These are phyloP conservation scores for Cladophialophora immunda DNA, from an alignment of 2,329 filamentous ascomycete species.

Conservation along the genomic window DNA sequence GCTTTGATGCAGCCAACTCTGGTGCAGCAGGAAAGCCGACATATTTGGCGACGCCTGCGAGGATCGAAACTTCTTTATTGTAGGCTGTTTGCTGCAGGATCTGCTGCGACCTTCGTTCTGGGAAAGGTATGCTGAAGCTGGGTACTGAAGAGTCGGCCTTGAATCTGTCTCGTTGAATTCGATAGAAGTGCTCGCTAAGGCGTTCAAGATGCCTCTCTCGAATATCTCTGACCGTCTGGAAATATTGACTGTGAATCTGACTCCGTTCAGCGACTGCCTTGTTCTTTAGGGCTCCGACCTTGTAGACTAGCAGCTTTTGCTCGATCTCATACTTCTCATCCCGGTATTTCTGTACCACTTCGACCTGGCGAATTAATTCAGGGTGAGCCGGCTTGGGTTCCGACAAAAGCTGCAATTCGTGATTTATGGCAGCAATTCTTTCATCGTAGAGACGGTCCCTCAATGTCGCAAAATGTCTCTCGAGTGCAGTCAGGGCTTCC, in stretches of 20 bases:
- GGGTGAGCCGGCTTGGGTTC: constrained; percentile 76
- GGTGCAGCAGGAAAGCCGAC: constrained; percentile 97
- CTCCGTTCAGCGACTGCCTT: constrained; percentile 82
- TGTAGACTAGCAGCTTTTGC: constrained; percentile 75
- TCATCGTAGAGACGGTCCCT: constrained; percentile 86
- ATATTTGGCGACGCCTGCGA: constrained; percentile 92
- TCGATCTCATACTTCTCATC: constrained; percentile 82
- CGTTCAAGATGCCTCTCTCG: constrained; percentile 81
- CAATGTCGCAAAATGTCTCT: constrained; percentile 87
- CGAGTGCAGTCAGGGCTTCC: constrained; percentile 79
- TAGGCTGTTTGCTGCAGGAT: constrained; percentile 87
- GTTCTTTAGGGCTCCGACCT: constrained; percentile 74
- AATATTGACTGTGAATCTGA: constrained; percentile 89
- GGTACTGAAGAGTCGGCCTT: constrained; percentile 79
- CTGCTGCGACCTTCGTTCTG: constrained; percentile 77
- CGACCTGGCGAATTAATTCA: constrained; percentile 88
- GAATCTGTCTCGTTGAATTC: constrained; percentile 87
- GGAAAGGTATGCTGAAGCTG: constrained; percentile 83
- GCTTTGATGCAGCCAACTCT: constrained; percentile 75
- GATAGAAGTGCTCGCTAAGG: constrained; percentile 89
- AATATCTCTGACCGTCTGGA: constrained; percentile 83
- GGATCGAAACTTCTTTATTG: constrained; percentile 90
- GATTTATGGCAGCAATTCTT: constrained; percentile 80
- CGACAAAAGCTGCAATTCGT: constrained; percentile 68
- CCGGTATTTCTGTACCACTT: constrained; percentile 82